Evolutionary conservation across 164 flowering plant genomes (phyloP).

Genomic region (Houttuynia cordata): DNA sequence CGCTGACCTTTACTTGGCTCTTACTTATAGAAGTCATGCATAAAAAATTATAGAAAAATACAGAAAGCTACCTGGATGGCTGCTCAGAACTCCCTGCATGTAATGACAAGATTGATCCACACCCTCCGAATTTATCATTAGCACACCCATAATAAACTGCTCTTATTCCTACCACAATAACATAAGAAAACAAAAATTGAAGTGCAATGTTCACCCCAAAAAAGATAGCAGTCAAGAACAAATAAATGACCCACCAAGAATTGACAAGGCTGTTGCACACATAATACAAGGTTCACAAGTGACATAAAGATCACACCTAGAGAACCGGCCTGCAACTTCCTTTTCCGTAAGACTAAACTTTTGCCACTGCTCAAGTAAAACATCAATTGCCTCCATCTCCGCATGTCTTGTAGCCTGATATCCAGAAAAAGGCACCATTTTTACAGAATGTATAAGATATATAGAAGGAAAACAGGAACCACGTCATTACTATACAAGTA

Average conservation of each 20-base stretch:
- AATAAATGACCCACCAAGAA: slow-evolving; percentile 42
- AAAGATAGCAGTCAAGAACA: background rate
- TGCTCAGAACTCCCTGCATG: slow-evolving; percentile 34
- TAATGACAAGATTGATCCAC: slow-evolving; percentile 82
- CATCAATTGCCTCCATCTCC: slow-evolving; percentile 90
- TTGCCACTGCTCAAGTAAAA: slow-evolving; percentile 63
- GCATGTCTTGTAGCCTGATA: slow-evolving; percentile 85
- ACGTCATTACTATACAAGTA: background rate
- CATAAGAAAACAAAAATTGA: background rate
- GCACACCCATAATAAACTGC: slow-evolving; percentile 86
- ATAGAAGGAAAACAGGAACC: background rate
- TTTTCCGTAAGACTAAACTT: slow-evolving; percentile 36
- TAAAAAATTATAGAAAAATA: too few species aligned
- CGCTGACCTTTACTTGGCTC: too few species aligned
- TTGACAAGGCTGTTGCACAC: slow-evolving; percentile 86
- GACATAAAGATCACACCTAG: slow-evolving; percentile 68
- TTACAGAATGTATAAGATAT: background rate
- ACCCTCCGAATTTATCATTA: slow-evolving; percentile 94
- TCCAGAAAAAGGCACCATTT: background rate
- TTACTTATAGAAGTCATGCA: too few species aligned
- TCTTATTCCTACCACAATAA: slow-evolving; percentile 36
- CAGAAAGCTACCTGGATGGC: slow-evolving; percentile 15
- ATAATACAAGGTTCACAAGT: slow-evolving; percentile 99
- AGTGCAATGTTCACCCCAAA: background rate
- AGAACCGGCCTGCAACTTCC: slow-evolving; percentile 49